These are phyloP conservation scores for Ophiostoma fasciatum DNA, from an alignment of 2,329 filamentous ascomycete genomes.

Conservation along the genomic window DNA sequence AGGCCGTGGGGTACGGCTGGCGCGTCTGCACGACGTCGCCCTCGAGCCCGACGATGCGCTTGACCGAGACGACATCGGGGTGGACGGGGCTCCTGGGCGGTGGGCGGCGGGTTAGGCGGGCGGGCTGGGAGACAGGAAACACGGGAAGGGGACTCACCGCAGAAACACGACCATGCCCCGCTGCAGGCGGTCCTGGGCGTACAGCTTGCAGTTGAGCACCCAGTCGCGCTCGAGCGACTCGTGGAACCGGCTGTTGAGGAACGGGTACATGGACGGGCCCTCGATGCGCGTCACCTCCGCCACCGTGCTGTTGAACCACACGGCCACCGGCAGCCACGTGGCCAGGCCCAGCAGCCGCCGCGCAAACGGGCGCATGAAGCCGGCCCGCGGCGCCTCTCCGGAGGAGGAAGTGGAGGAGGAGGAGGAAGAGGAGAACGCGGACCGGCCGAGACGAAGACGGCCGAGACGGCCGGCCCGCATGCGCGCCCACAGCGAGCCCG, in stretches of 20 bases:
- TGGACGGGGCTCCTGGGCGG: slow-evolving; percentile 54
- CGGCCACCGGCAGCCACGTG: slow-evolving; percentile 46
- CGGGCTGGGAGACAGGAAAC: neutral
- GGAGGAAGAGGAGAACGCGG: neutral
- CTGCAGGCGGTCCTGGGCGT: slow-evolving; percentile 40
- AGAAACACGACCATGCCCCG: slow-evolving; percentile 66
- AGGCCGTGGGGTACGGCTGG: slow-evolving; percentile 39
- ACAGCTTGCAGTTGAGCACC: slow-evolving; percentile 45
- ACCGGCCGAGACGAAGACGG: neutral
- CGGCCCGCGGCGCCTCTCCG: neutral
- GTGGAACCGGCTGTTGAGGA: slow-evolving; percentile 52
- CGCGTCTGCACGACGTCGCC: slow-evolving; percentile 62
- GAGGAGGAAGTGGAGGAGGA: neutral
- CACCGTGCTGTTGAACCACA: slow-evolving; percentile 47
- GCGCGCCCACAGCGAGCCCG: slow-evolving; percentile 7
- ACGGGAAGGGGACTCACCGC: slow-evolving; percentile 27
- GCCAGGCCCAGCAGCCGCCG: slow-evolving; percentile 36
- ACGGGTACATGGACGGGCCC: slow-evolving; percentile 63
- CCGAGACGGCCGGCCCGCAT: slow-evolving; percentile 1
- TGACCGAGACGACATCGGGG: slow-evolving; percentile 57
- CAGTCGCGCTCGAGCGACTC: slow-evolving; percentile 37
- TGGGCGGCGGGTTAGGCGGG: neutral
- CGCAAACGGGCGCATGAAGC: slow-evolving; percentile 23
- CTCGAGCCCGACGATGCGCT: slow-evolving; percentile 67
- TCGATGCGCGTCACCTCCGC: slow-evolving; percentile 42